Evolutionary conservation across 1,139 yeast species (phyloP), one percentile per base, ranked within the genome.

Genomic region (Blastobotrys aristatus): DNA sequence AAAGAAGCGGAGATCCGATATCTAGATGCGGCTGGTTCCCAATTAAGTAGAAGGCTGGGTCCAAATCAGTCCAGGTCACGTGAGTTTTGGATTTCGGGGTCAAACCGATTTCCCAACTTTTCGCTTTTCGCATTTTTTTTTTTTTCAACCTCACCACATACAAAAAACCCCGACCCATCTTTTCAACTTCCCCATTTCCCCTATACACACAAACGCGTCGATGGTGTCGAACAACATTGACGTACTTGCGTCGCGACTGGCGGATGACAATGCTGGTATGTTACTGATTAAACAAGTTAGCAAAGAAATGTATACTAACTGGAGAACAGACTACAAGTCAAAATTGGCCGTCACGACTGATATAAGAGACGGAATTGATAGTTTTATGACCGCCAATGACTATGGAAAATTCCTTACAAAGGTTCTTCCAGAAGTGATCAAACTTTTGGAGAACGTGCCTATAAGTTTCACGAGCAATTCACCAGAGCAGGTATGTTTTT

Each of bases 301-400:
- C 6, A 27, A 18, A 27, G 11, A 44, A 17, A 35, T 37, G 4
- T 31, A 20, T 7, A 11, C 37, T 32, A 29, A 26, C 27, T 11
- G n/a, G n/a, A n/a, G 21, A 4, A 41, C 59, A 53, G 94, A 84
- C 65, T 73, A 73, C 56, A 75, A 76, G 52, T 70, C 79, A 5
- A 79, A 81, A 52, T 82, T 83, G 54, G 73, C 87, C 2, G 76
- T 82, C 16, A 76, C 88, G 34, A 79, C 89, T 14, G 97, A 92
- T 65, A 70, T 90, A 43, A 77, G 94, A 54, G 97, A 90, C 65
- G 78, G 87, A 65, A 75, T 89, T 43, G 97, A 90, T 61, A 76
- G 87, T 1, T 84, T 85, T 66, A 84, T 84, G 57, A 85, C 89
- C 14, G 79, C 86, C 3, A 75, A 80, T 16, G 96, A 88, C 58